These are phyloP conservation scores for Rubus idaeus DNA, from an alignment of 306 rosid genomes.

Conservation along the genomic window DNA sequence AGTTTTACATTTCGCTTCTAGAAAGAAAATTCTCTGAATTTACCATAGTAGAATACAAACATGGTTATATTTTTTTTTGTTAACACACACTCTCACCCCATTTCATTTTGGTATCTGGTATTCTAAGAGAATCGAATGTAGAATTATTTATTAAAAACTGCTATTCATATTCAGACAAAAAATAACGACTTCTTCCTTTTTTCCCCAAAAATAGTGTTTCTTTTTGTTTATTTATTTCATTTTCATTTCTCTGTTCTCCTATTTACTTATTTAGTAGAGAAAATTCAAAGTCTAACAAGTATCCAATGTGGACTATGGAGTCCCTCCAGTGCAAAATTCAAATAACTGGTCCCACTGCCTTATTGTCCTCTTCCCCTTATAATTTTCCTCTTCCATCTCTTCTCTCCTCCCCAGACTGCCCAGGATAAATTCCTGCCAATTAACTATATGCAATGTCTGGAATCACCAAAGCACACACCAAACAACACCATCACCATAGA, in stretches of 20 bases:
- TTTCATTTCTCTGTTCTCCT: not conserved
- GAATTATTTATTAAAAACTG: too few relatives aligned
- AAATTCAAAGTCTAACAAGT: not conserved
- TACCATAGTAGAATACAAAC: not conserved
- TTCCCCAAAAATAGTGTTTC: not conserved
- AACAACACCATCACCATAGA: not conserved
- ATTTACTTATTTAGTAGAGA: not conserved
- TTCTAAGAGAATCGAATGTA: too few relatives aligned
- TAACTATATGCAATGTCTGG: not conserved
- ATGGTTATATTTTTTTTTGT: not conserved
- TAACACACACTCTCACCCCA: too few relatives aligned
- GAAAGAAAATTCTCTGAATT: too few relatives aligned
- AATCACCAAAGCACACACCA: not conserved
- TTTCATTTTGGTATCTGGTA: too few relatives aligned
- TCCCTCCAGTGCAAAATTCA: not conserved
- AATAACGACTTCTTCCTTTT: too few relatives aligned
- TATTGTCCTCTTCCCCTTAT: constrained; percentile 1
- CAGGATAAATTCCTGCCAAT: constrained; percentile 9
- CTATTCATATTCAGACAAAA: too few relatives aligned
- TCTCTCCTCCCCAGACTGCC: not conserved
- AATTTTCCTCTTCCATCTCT: not conserved
- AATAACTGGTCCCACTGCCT: not conserved
- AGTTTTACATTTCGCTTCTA: not conserved
- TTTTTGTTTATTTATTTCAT: not conserved
- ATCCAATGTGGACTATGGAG: not conserved